These are phyloP conservation scores for Cupressus sempervirens DNA, from an alignment of 75 land plant species.

Conservation along the genomic window DNA sequence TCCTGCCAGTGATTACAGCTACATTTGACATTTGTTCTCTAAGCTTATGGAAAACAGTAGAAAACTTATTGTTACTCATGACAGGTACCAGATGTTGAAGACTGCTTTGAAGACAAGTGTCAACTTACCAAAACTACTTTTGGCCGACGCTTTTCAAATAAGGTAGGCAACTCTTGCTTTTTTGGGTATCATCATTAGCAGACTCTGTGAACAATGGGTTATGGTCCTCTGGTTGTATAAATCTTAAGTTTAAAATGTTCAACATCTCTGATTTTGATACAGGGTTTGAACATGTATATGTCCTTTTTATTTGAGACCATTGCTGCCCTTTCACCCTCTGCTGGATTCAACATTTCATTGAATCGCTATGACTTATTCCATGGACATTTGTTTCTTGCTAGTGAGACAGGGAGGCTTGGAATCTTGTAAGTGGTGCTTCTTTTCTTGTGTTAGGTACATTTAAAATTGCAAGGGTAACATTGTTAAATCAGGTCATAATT, in stretches of 20 bases:
- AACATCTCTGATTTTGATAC: constrained; percentile 9
- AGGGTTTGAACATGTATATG: constrained; percentile 80
- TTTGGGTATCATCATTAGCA: neutral
- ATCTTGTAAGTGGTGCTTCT: constrained; percentile 65
- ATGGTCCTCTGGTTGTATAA: constrained; percentile 7
- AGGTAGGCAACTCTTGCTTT: constrained; percentile 35
- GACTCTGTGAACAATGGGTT: neutral
- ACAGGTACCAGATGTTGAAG: constrained; percentile 91
- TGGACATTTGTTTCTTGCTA: constrained; percentile 85
- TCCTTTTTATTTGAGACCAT: constrained; percentile 83
- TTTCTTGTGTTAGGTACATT: constrained; percentile 4
- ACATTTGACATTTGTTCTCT: constrained; percentile 1
- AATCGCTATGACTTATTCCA: constrained; percentile 93
- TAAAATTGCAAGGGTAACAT: neutral
- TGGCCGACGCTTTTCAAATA: constrained; percentile 66
- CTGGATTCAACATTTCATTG: constrained; percentile 74
- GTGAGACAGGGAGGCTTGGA: constrained; percentile 69
- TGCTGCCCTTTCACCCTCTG: constrained; percentile 49
- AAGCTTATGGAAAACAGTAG: neutral
- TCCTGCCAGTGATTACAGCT: neutral
- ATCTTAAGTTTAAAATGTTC: neutral
- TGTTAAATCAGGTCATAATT: neutral
- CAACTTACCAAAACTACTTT: constrained; percentile 70
- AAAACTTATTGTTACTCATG: neutral
- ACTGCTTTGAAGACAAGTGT: constrained; percentile 49